Percentiles rank a stretch among this genome's conserved stretches.
phyloP scores from a whole-genome alignment of 176 grass and related monocot genomes.

The Elymus sibiricus region DNA sequence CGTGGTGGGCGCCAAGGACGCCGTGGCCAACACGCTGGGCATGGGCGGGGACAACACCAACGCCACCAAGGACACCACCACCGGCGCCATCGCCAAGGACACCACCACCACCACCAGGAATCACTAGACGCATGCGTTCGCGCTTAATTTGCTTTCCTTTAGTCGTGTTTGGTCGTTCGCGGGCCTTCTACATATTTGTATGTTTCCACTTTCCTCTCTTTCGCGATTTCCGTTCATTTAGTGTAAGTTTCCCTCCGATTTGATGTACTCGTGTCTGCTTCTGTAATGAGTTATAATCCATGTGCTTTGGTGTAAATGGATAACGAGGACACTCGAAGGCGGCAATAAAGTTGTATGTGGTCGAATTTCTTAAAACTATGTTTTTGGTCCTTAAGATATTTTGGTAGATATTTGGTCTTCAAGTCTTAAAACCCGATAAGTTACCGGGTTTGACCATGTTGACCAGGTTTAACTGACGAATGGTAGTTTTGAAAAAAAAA shows the following conservation, averaged over 20 bases:
- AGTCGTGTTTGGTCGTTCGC: no score
- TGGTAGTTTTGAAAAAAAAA: no score
- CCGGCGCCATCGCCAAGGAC: background rate
- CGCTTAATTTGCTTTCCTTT: background rate
- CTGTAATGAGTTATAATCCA: background rate
- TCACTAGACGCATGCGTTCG: background rate
- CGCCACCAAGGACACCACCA: background rate
- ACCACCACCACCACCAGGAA: slow-evolving; percentile 31
- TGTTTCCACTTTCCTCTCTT: background rate
- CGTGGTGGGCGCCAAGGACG: slow-evolving; percentile 57
- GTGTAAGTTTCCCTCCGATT: background rate
- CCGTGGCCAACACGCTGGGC: slow-evolving; percentile 60
- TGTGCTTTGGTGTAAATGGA: background rate
- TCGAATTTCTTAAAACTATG: no score
- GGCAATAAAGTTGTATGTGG: background rate
- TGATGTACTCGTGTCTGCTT: background rate
- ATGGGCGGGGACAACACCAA: slow-evolving; percentile 27
- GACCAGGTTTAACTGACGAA: no score
- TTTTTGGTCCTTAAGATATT: no score
- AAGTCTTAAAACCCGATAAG: no score
- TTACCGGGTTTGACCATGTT: no score
- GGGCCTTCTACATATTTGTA: background rate
- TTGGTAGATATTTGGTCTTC: no score
- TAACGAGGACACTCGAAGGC: background rate
- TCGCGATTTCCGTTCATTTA: background rate